Conservation (phyloP, 2,329 filamentous ascomycete genomes). For the Cadophora malorum region DNA sequence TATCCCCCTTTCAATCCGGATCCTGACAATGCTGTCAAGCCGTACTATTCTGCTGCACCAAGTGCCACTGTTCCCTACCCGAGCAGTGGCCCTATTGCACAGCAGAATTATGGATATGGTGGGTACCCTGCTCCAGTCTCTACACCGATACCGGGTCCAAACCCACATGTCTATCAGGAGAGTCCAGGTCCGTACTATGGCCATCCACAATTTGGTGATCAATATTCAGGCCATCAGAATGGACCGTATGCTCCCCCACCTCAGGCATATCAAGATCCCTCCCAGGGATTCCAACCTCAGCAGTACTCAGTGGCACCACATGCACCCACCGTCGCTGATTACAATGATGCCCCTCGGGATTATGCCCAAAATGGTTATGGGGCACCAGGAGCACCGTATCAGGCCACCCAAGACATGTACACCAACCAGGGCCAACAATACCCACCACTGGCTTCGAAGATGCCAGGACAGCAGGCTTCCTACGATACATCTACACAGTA, state of each 20-base stretch:
- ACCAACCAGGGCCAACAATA: conserved; percentile 34
- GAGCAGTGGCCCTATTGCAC: conserved; percentile 41
- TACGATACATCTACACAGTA: conserved; percentile 37
- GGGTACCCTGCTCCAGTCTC: conserved; percentile 41
- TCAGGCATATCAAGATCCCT: conserved; percentile 37
- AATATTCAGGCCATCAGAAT: conserved; percentile 43
- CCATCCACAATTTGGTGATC: conserved; percentile 45
- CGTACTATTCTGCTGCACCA: conserved; percentile 45
- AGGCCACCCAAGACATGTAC: conserved; percentile 32
- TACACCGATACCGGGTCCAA: conserved; percentile 33
- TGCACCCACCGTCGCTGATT: conserved; percentile 32
- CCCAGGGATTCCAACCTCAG: conserved; percentile 36
- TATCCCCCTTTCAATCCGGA: conserved; percentile 74
- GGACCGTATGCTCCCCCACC: conserved; percentile 42
- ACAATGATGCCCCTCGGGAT: conserved; percentile 35
- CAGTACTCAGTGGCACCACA: conserved; percentile 40
- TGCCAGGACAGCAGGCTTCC: conserved; percentile 29
- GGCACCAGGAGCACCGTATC: conserved; percentile 34
- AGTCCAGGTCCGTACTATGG: conserved; percentile 46
- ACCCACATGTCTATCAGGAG: conserved; percentile 41
- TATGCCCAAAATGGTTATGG: conserved; percentile 42
- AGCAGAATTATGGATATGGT: conserved; percentile 46
- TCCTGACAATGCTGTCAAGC: conserved; percentile 51
- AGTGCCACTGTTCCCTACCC: conserved; percentile 45
- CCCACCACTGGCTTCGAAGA: conserved; percentile 32